These are phyloP conservation scores for Bimuria novae-zelandiae DNA, from an alignment of 2,329 filamentous ascomycete genomes.

Conservation along the genomic window DNA sequence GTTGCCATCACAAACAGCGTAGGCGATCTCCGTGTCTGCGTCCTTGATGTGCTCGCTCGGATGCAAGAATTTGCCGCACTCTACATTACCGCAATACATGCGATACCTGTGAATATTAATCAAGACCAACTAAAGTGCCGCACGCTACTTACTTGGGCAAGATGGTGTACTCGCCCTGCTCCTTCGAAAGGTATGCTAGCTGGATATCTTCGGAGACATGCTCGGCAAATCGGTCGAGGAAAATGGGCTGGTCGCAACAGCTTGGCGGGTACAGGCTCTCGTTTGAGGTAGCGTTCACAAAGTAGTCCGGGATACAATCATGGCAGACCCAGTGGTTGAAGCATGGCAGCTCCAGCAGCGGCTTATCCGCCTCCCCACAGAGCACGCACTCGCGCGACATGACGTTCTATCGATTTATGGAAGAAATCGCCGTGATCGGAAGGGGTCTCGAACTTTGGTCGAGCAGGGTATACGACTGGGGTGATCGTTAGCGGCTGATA, in stretches of 20 bases:
- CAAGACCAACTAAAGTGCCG: background rate
- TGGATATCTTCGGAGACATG: slow-evolving; percentile 24
- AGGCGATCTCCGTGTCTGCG: slow-evolving; percentile 14
- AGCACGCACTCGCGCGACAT: slow-evolving; percentile 25
- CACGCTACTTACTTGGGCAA: slow-evolving; percentile 28
- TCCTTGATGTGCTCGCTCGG: slow-evolving; percentile 25
- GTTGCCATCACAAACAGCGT: slow-evolving; percentile 28
- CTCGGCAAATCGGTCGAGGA: slow-evolving; percentile 27
- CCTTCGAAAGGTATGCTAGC: slow-evolving; percentile 29
- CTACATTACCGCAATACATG: slow-evolving; percentile 29
- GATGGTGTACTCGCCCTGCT: slow-evolving; percentile 35
- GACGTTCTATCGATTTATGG: background rate
- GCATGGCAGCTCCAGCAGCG: slow-evolving; percentile 28
- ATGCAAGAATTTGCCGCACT: slow-evolving; percentile 30
- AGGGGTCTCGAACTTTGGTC: no score
- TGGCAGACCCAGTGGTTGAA: slow-evolving; percentile 29
- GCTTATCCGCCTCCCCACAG: slow-evolving; percentile 27
- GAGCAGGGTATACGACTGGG: no score
- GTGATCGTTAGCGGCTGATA: no score
- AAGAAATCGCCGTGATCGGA: background rate
- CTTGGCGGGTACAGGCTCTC: slow-evolving; percentile 36
- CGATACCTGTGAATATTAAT: slow-evolving; percentile 26
- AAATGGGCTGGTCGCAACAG: slow-evolving; percentile 32
- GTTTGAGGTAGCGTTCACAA: slow-evolving; percentile 29
- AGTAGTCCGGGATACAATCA: slow-evolving; percentile 23